Evolutionary conservation across 768 basidiomycete species (phyloP).

Genomic region (Ramaria rubella): DNA sequence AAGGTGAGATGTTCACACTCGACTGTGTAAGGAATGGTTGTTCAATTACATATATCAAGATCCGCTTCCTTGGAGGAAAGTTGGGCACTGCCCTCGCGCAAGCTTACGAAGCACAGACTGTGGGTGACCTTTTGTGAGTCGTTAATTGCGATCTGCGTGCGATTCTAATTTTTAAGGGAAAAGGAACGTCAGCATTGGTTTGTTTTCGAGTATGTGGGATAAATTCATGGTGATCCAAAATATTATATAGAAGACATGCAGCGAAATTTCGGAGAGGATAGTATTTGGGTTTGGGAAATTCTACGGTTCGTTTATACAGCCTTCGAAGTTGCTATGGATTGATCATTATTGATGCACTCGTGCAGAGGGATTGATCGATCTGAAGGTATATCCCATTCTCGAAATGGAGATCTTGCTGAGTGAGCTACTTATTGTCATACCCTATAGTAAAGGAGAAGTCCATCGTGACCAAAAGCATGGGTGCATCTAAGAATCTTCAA

Average conservation of each 20-base stretch:
- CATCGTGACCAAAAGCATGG: constrained; percentile 81
- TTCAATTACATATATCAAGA: constrained; percentile 39
- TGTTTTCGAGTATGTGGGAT: background rate
- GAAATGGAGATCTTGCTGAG: no score
- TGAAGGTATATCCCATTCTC: constrained; percentile 56
- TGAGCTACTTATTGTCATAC: background rate
- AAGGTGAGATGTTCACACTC: constrained; percentile 44
- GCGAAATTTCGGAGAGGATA: constrained; percentile 70
- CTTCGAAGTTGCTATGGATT: background rate
- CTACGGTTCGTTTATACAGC: constrained; percentile 50
- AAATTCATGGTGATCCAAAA: background rate
- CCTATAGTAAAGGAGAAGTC: constrained; percentile 77
- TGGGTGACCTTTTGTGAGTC: constrained; percentile 82
- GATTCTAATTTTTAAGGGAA: background rate
- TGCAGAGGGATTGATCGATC: constrained; percentile 78
- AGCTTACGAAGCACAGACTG: constrained; percentile 84
- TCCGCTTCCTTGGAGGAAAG: constrained; percentile 92
- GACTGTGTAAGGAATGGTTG: constrained; percentile 1
- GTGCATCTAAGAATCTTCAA: constrained; percentile 91
- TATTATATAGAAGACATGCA: constrained; percentile 61
- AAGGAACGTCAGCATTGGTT: constrained; percentile 5
- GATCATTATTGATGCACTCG: no score
- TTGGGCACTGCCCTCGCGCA: constrained; percentile 81
- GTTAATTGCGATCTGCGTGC: background rate
- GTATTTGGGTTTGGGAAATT: constrained; percentile 90